Percentiles rank a stretch among this genome's conserved stretches.
Evolutionary conservation across 1,139 yeast species (phyloP).

Genomic region (Zygoascus meyerae): DNA sequence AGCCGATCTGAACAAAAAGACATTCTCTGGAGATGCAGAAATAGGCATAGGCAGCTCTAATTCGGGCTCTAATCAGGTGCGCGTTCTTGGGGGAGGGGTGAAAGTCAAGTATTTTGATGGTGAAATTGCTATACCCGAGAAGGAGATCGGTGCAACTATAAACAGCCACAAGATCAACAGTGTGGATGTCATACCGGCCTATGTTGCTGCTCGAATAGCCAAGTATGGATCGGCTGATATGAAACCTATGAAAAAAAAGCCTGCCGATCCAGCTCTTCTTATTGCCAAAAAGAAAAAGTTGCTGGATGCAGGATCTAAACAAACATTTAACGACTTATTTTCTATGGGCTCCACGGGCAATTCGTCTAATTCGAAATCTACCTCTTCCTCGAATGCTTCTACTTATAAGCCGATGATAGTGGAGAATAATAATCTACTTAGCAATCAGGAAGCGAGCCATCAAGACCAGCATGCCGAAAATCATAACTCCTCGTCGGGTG

Average conservation of each 20-base stretch:
- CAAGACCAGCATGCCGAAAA: no score
- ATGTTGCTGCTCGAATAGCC: constrained; percentile 27
- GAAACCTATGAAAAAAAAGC: constrained; percentile 3
- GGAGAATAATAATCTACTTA: no score
- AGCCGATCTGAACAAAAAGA: no score
- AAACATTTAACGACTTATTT: no score
- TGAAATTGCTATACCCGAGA: constrained; percentile 17
- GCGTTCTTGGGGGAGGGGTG: constrained; percentile 25
- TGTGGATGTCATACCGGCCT: constrained; percentile 23
- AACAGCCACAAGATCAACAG: constrained; percentile 7
- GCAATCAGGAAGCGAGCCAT: no score
- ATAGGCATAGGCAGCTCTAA: constrained; percentile 5
- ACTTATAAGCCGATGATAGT: no score
- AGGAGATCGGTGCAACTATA: background rate
- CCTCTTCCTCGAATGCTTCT: no score
- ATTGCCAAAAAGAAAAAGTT: constrained; percentile 1
- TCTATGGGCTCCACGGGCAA: no score
- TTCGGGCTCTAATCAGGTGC: constrained; percentile 16
- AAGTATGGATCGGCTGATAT: constrained; percentile 18
- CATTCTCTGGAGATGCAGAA: no score
- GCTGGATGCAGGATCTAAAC: no score
- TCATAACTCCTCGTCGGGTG: background rate
- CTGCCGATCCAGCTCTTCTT: constrained; percentile 8
- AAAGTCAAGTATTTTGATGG: constrained; percentile 25
- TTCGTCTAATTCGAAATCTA: no score